phyloP scores from a whole-genome alignment of 2,329 filamentous ascomycete genomes.

The Xylaria sp. region DNA sequence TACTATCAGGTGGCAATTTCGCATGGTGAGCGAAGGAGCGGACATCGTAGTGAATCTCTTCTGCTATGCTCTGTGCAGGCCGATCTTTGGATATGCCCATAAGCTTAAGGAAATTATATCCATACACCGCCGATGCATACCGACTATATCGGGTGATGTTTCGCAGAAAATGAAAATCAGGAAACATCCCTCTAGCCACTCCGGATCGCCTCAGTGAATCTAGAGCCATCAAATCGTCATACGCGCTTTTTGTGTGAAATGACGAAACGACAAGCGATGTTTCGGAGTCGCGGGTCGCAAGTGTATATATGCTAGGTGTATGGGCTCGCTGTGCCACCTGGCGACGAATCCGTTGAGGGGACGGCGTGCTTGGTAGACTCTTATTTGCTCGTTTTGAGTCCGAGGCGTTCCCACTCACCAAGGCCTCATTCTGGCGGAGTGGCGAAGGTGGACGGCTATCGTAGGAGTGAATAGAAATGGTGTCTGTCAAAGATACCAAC shows the following conservation, averaged over 20 bases:
- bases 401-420: conserved; percentile 1
- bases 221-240: conserved; percentile 61
- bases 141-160: conserved; percentile 74
- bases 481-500: conserved; percentile 66
- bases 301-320: conserved; percentile 69
- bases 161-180: conserved; percentile 66
- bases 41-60: conserved; percentile 68
- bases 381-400: conserved; percentile 37
- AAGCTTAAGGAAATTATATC: conserved; percentile 70
- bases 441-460: conserved; percentile 59
- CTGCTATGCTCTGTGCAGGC: conserved; percentile 55
- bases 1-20: conserved; percentile 65
- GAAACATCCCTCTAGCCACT: conserved; percentile 68
- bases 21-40: conserved; percentile 73
- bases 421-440: conserved; percentile 20
- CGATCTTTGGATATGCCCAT: conserved; percentile 69
- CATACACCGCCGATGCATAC: conserved; percentile 74
- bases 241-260: conserved; percentile 61
- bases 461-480: conserved; percentile 62
- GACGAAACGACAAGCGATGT: conserved; percentile 64
- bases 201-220: conserved; percentile 63
- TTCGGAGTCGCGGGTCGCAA: conserved; percentile 66
- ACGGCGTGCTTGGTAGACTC: conserved; percentile 30
- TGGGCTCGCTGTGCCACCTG: conserved; percentile 51
- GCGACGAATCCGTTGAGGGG: conserved; percentile 44